Conservation (phyloP, 2,329 filamentous ascomycete genomes). For the Aspergillus novofumigatus region DNA sequence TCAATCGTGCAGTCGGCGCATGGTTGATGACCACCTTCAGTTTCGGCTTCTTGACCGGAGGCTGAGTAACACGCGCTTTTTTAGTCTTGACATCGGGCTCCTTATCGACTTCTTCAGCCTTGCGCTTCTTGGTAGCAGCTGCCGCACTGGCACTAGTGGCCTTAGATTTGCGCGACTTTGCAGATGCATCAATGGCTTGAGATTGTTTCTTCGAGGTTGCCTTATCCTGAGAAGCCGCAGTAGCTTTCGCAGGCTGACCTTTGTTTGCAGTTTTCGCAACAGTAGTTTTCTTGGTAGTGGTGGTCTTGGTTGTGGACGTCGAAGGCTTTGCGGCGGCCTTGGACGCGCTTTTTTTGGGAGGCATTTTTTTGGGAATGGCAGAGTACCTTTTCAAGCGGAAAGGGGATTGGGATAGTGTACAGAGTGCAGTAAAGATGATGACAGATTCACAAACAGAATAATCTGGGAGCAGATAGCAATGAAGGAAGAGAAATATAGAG, state of each 20-base stretch:
- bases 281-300: conserved; percentile 15
- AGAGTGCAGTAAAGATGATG: not conserved
- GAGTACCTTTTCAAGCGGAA: not conserved
- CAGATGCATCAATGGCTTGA: conserved; percentile 13
- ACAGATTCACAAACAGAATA: not conserved
- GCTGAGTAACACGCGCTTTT: conserved; percentile 25
- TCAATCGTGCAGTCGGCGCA: conserved; percentile 53
- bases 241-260: conserved; percentile 22
- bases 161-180: conserved; percentile 22
- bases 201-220: conserved; percentile 14
- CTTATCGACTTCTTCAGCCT: conserved; percentile 27
- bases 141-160: conserved; percentile 15
- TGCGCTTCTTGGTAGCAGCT: conserved; percentile 30
- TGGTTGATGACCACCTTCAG: conserved; percentile 56
- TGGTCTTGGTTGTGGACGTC: conserved; percentile 2
- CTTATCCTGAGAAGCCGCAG: conserved; percentile 22
- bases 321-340: conserved; percentile 18
- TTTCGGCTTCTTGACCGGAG: conserved; percentile 29
- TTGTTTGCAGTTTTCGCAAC: conserved; percentile 19
- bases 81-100: conserved; percentile 27
- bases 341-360: conserved; percentile 26
- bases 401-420: not conserved
- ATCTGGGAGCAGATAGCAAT: not conserved
- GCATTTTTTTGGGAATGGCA: conserved; percentile 17
- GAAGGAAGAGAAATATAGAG: not conserved